Evolutionary conservation across 495 filamentous ascomycete genomes (phyloP).

Genomic region (Xylaria sp.): DNA sequence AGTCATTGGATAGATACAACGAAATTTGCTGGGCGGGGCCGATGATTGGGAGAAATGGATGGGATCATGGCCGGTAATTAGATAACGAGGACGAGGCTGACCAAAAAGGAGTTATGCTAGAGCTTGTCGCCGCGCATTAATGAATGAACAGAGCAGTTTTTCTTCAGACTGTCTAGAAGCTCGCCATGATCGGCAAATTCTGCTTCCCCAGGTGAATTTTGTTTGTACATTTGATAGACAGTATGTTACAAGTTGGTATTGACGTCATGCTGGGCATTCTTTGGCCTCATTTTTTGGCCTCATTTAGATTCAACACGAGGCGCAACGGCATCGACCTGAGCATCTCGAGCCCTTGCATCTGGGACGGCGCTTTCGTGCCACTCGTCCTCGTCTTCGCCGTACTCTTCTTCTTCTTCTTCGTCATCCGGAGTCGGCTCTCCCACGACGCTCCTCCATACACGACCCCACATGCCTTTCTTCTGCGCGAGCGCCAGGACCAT

Average conservation of each 20-base stretch:
- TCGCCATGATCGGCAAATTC: neutral
- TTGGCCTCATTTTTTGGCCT: constrained; percentile 27
- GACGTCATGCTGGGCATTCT: neutral
- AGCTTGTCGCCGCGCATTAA: constrained; percentile 3
- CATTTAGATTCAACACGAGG: constrained; percentile 29
- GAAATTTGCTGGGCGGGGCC: constrained; percentile 15
- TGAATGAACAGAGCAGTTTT: constrained; percentile 8
- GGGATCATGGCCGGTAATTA: neutral
- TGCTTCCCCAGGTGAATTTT: neutral
- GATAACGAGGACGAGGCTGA: neutral
- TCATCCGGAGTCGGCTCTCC: constrained; percentile 61
- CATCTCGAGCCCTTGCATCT: constrained; percentile 23
- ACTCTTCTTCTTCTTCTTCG: constrained; percentile 42
- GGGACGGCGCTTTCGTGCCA: constrained; percentile 50
- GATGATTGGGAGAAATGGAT: neutral
- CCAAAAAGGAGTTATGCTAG: constrained; percentile 1
- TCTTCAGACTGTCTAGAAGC: neutral
- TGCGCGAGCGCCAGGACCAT: constrained; percentile 90
- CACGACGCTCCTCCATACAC: constrained; percentile 74
- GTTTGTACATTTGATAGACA: constrained; percentile 27
- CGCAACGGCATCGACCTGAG: constrained; percentile 20
- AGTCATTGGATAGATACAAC: constrained; percentile 39
- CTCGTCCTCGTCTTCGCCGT: constrained; percentile 48
- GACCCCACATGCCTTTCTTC: constrained; percentile 93
- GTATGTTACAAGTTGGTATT: constrained; percentile 27